Evolutionary conservation across 371 early-diverging fungal species (phyloP), one percentile per base, ranked within the genome.

Genomic region (Rhizopus microsporus): DNA sequence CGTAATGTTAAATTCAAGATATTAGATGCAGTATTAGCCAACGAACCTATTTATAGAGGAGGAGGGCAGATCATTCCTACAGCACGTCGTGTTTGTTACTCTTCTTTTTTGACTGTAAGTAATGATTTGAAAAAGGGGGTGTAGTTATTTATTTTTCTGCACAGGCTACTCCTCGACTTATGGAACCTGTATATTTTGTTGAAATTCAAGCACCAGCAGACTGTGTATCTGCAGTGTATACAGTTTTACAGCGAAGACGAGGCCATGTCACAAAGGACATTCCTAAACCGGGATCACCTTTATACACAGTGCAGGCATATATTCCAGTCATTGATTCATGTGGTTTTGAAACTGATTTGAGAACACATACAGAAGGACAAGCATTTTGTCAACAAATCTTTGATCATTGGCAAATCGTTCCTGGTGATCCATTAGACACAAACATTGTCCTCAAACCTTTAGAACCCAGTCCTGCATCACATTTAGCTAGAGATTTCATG

Each of bases 31-130:
- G 82, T 84, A 16, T 69, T 98, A 50, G 94, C 97, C 5, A 72
- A 81, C 17, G 92, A 96, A 43, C 90, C 95, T 10, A 91, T 96
- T 42, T 91, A 89, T 69, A 87, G 97, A 34, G 96, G 95, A 42
- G 92, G 94, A 29, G 97, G 97, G 74, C 99, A 99, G 82, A 89
- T 99, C 68, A 95, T 97, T 72, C 97, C 98, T 49, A 97, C 99
- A 52, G 86, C 90, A 81, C 96, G 98, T 80, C 94, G 98, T 80
- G 95, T 97, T 3, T 94, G 94, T 67, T 97, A 98, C 73, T 93
- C 97, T 23, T 87, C 95, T 3, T 96, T 97, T 71, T 78, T 98
- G 59, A 95, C 90, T 70, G 88, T 88, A 74, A 65, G 67, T 71
- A 23, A 23, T 23, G 23, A 23, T 23, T 23, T 23, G 9, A 38